These are phyloP conservation scores for Colletotrichum brevisporum DNA, from an alignment of 2,329 filamentous ascomycete genomes.

Conservation along the genomic window DNA sequence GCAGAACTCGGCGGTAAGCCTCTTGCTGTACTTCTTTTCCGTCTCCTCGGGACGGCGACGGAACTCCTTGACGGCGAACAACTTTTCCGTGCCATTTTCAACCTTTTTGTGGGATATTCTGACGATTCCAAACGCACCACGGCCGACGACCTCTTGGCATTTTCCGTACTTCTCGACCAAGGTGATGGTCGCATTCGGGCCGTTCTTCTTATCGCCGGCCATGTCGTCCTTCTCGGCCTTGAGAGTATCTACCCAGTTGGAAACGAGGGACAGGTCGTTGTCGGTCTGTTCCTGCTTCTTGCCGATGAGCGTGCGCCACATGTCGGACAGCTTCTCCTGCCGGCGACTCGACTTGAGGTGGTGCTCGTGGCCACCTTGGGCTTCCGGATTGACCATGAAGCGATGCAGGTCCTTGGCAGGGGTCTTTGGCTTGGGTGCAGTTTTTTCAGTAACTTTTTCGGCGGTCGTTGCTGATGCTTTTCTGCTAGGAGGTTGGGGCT, in stretches of 20 bases:
- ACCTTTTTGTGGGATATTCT: slow-evolving; percentile 97
- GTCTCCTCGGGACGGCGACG: slow-evolving; percentile 94
- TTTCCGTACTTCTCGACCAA: slow-evolving; percentile 98
- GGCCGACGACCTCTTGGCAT: slow-evolving; percentile 96
- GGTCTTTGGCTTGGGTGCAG: slow-evolving; percentile 51
- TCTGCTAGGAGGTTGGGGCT: slow-evolving; percentile 55
- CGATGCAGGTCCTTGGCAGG: slow-evolving; percentile 59
- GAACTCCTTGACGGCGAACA: slow-evolving; percentile 99
- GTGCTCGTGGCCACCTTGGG: slow-evolving; percentile 84
- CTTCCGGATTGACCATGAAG: slow-evolving; percentile 64
- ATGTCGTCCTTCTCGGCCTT: slow-evolving; percentile 83
- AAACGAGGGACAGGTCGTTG: slow-evolving; percentile 91
- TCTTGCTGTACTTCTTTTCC: slow-evolving; percentile 97
- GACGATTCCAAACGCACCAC: slow-evolving; percentile 97
- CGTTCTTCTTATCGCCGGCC: slow-evolving; percentile 82
- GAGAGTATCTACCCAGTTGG: slow-evolving; percentile 94
- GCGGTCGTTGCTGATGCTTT: slow-evolving; percentile 46
- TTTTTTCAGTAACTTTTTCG: slow-evolving; percentile 48
- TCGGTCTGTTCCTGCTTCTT: slow-evolving; percentile 84
- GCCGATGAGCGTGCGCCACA: slow-evolving; percentile 89
- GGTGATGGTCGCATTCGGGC: slow-evolving; percentile 80
- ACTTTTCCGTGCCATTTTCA: slow-evolving; percentile 86
- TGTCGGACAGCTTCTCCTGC: slow-evolving; percentile 94
- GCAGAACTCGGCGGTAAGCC: slow-evolving; percentile 96
- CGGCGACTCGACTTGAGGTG: slow-evolving; percentile 89